These are phyloP conservation scores for Dactylorhiza incarnata DNA, from an alignment of 106 monocot genomes.

Conservation along the genomic window DNA sequence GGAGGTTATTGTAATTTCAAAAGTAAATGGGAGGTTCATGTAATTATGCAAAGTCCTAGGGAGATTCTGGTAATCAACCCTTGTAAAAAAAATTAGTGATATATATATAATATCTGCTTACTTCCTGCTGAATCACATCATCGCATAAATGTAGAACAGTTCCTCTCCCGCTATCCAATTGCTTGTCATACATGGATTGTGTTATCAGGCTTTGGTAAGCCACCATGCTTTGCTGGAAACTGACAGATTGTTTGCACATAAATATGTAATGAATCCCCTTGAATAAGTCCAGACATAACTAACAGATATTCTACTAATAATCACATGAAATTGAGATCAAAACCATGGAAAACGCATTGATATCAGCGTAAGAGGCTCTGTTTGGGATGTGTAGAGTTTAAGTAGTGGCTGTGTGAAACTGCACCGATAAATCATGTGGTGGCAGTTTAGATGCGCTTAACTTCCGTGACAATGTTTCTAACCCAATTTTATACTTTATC, in stretches of 20 bases:
- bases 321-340: neutral
- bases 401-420: too few relatives aligned
- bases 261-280: neutral
- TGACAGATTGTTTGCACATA: conserved; percentile 12
- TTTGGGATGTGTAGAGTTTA: too few relatives aligned
- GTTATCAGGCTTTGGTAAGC: conserved; percentile 86
- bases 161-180: conserved; percentile 89
- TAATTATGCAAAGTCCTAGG: too few relatives aligned
- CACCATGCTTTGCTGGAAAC: conserved; percentile 87
- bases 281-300: neutral
- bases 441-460: too few relatives aligned
- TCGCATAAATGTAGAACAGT: conserved; percentile 92
- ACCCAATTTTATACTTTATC: too few relatives aligned
- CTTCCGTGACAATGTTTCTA: too few relatives aligned
- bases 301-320: neutral
- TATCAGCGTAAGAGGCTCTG: neutral
- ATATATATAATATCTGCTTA: conserved; percentile 22
- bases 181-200: conserved; percentile 96
- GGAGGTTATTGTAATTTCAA: too few relatives aligned
- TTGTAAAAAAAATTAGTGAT: neutral
- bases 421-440: too few relatives aligned
- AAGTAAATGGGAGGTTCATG: too few relatives aligned
- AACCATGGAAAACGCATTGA: neutral
- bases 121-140: conserved; percentile 98
- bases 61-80: too few relatives aligned